Evolutionary conservation across 2,329 filamentous ascomycete species (phyloP).

Genomic region (Cladosporium austrohemisphaericum): DNA sequence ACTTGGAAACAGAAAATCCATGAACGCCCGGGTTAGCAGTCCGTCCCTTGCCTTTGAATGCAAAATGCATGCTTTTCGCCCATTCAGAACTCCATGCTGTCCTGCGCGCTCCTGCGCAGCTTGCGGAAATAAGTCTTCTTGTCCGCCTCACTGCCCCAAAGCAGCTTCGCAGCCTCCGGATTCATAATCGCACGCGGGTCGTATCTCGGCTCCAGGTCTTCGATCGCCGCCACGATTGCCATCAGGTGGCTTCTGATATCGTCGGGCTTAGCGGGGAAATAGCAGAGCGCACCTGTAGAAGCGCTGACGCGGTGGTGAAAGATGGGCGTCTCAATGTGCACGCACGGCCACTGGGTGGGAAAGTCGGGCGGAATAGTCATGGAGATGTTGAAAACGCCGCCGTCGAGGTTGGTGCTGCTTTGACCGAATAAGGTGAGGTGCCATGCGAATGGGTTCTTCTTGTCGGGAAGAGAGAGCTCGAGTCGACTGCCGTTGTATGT

Average conservation of each 20-base stretch:
- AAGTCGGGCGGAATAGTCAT: constrained; percentile 79
- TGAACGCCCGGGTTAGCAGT: no score
- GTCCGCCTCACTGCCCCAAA: constrained; percentile 76
- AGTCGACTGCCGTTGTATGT: constrained; percentile 61
- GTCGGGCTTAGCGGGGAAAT: constrained; percentile 66
- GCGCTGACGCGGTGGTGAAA: constrained; percentile 84
- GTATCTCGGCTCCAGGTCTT: constrained; percentile 82
- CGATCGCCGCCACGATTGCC: constrained; percentile 74
- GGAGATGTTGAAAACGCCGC: constrained; percentile 79
- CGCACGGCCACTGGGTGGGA: constrained; percentile 81
- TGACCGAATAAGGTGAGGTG: constrained; percentile 81
- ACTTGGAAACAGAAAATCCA: no score
- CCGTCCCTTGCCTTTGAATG: no score
- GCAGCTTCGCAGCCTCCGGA: constrained; percentile 77
- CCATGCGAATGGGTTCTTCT: constrained; percentile 85
- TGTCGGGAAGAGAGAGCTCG: constrained; percentile 68
- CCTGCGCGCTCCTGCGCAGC: constrained; percentile 70
- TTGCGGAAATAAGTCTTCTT: constrained; percentile 81
- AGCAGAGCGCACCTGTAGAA: constrained; percentile 73
- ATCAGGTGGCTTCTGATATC: constrained; percentile 81
- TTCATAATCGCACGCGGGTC: constrained; percentile 87
- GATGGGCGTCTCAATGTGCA: constrained; percentile 72
- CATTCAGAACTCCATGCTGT: constrained; percentile 40
- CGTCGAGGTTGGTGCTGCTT: constrained; percentile 90
- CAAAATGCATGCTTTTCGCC: no score